A percentile compares a stretch with the other conserved stretches of the same genome.
These are phyloP conservation scores for Fusarium nodosum DNA, from an alignment of 2,329 filamentous ascomycete species.

Conservation along the genomic window DNA sequence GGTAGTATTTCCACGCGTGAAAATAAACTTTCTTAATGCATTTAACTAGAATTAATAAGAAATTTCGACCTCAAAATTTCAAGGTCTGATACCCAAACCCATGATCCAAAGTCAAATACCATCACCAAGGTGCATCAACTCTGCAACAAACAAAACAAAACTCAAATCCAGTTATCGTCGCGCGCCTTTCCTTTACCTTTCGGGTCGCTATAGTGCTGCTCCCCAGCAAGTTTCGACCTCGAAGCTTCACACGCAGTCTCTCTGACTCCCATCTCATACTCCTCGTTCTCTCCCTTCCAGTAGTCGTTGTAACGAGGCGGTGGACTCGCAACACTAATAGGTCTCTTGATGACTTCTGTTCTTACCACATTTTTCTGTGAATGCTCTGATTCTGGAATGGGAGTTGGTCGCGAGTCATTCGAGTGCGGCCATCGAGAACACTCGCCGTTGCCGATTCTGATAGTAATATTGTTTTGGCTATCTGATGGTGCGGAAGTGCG, in stretches of 20 bases:
- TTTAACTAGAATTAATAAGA: not conserved
- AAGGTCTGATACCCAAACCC: not conserved
- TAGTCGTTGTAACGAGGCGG: constrained; percentile 3
- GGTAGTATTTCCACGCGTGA: not conserved
- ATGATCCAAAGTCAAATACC: not conserved
- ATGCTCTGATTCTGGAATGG: not conserved
- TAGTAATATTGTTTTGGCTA: not conserved
- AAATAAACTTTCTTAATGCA: not conserved
- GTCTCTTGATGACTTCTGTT: not conserved
- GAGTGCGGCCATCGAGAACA: constrained; percentile 5
- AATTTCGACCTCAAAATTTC: not conserved
- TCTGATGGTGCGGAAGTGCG: not conserved
- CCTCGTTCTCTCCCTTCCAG: not conserved
- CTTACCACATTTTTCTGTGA: not conserved
- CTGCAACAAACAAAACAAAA: not conserved
- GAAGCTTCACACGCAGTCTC: not conserved
- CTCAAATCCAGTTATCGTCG: constrained; percentile 6
- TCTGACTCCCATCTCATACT: constrained; percentile 6
- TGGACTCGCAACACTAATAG: not conserved
- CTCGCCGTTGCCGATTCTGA: constrained; percentile 1
- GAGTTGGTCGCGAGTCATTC: not conserved
- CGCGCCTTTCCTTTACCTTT: not conserved
- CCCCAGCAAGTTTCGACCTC: not conserved
- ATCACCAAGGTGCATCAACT: not conserved
- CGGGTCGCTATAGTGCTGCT: constrained; percentile 4